Conservation (phyloP, 768 basidiomycete genomes). For the Chlorophyllum brunneum region DNA sequence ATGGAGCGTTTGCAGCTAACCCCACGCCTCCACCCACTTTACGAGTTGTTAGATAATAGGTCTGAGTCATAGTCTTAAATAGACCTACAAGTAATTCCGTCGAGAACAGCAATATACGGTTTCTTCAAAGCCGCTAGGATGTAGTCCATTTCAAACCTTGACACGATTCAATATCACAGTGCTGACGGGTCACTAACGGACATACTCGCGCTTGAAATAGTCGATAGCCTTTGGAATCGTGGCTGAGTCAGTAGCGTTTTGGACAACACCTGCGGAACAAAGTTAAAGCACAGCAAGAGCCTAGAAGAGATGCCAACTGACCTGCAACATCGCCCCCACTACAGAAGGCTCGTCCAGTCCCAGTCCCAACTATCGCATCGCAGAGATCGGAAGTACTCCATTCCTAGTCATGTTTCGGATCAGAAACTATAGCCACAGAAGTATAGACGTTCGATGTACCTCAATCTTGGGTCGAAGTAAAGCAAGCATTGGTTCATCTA, state of each 20-base stretch:
- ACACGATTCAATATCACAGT: slow-evolving; percentile 10
- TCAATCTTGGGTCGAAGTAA: slow-evolving; percentile 70
- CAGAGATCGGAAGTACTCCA: slow-evolving; percentile 73
- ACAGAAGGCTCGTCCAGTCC: slow-evolving; percentile 78
- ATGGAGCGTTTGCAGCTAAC: slow-evolving; percentile 76
- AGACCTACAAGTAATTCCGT: slow-evolving; percentile 85
- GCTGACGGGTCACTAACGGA: slow-evolving; percentile 21
- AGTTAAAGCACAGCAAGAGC: neutral
- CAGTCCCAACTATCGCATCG: slow-evolving; percentile 68
- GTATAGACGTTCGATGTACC: slow-evolving; percentile 33
- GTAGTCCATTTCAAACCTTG: slow-evolving; percentile 79
- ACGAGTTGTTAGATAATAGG: slow-evolving; percentile 9
- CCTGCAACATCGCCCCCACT: slow-evolving; percentile 93
- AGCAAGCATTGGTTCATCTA: slow-evolving; percentile 76
- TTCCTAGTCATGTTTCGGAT: slow-evolving; percentile 42
- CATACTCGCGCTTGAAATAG: slow-evolving; percentile 90
- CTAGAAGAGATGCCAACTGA: slow-evolving; percentile 35
- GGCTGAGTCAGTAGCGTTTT: slow-evolving; percentile 41
- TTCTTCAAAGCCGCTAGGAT: slow-evolving; percentile 67
- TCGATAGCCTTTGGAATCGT: slow-evolving; percentile 66
- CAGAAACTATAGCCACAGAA: slow-evolving; percentile 5
- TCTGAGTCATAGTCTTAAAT: slow-evolving; percentile 4
- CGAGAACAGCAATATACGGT: slow-evolving; percentile 88
- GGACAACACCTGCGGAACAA: slow-evolving; percentile 46
- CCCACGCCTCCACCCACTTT: slow-evolving; percentile 97